phyloP scores from a whole-genome alignment of 179 eudicot species.

The Vitellaria paradoxa region DNA sequence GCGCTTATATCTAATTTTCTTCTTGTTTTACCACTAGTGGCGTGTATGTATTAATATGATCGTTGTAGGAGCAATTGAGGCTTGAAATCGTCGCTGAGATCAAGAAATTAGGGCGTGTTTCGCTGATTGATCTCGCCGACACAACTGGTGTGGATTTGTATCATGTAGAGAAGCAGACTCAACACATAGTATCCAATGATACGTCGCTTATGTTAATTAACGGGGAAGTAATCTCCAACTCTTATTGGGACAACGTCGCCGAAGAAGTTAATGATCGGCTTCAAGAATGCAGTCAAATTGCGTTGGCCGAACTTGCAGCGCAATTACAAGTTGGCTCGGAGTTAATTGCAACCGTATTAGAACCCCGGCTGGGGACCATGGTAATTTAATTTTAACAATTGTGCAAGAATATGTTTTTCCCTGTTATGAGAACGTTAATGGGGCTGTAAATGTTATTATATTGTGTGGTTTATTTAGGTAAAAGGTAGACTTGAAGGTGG shows the following conservation, averaged over 20 bases:
- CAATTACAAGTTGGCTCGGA: conserved; percentile 88
- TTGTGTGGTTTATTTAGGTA: conserved; percentile 41
- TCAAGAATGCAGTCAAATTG: conserved; percentile 97
- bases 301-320: conserved; percentile 87
- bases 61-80: conserved; percentile 76
- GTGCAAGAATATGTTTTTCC: background rate
- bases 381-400: conserved; percentile 23
- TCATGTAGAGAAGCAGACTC: conserved; percentile 90
- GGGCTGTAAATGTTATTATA: background rate
- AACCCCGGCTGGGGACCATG: conserved; percentile 65
- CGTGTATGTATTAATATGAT: background rate
- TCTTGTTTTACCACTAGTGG: background rate
- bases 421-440: background rate
- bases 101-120: conserved; percentile 72
- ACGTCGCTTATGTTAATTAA: conserved; percentile 68
- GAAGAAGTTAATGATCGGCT: conserved; percentile 94
- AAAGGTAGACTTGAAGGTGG: conserved; percentile 99
- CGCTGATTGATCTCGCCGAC: conserved; percentile 91
- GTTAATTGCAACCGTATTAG: conserved; percentile 53
- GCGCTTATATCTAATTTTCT: background rate
- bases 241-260: conserved; percentile 82
- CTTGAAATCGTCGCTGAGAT: conserved; percentile 72
- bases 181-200: conserved; percentile 55
- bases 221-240: conserved; percentile 79
- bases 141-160: conserved; percentile 78